Conservation (phyloP, 306 rosid genomes). For the Rubus parviflorus region DNA sequence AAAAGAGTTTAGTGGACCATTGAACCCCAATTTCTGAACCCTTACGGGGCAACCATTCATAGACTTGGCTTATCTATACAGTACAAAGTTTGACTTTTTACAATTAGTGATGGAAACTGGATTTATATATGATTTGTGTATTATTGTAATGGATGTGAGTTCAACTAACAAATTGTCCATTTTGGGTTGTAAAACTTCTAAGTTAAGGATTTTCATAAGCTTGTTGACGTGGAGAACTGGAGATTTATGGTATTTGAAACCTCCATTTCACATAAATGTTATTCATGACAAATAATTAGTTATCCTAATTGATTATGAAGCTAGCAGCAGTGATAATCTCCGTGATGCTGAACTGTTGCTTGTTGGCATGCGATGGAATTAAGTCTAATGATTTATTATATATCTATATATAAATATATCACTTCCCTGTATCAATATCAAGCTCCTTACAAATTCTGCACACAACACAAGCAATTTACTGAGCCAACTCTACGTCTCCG, state of each 20-base stretch:
- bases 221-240: neutral
- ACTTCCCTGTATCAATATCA: too few relatives aligned
- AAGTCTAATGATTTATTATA: too few relatives aligned
- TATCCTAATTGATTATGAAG: neutral
- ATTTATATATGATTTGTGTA: neutral
- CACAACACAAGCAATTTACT: too few relatives aligned
- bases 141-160: neutral
- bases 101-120: constrained; percentile 2
- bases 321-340: neutral
- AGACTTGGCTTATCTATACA: neutral
- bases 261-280: neutral
- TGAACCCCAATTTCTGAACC: neutral
- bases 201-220: neutral
- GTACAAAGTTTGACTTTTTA: neutral
- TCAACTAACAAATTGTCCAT: neutral
- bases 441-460: too few relatives aligned
- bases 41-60: neutral
- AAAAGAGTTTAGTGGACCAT: neutral
- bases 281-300: neutral
- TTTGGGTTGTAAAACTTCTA: neutral
- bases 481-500: neutral
- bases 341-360: neutral
- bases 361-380: neutral
- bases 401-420: too few relatives aligned
- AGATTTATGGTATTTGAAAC: neutral